Conservation (phyloP, 1,139 yeast species). For the Hansenula lynferdii region DNA sequence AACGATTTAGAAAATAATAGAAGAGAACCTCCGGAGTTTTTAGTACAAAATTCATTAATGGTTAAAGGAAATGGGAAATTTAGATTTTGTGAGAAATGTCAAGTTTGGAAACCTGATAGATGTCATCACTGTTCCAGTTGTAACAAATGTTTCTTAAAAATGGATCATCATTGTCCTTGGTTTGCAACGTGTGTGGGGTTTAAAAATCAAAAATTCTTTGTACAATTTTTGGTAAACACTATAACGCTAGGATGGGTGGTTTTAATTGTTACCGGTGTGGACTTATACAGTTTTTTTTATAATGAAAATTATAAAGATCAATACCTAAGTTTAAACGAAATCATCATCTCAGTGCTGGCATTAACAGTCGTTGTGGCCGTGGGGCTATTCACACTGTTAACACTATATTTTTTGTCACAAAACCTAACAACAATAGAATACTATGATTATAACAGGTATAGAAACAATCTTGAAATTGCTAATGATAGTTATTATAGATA, state of each 20-base stretch:
- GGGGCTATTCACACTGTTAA: conserved; percentile 51
- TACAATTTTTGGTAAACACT: conserved; percentile 66
- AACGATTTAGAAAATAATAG: conserved; percentile 24
- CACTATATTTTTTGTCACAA: conserved; percentile 50
- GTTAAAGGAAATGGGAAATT: conserved; percentile 38
- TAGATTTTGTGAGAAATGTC: conserved; percentile 68
- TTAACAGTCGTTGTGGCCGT: conserved; percentile 63
- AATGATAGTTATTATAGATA: conserved; percentile 34
- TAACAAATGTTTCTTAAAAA: conserved; percentile 61
- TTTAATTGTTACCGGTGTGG: conserved; percentile 32
- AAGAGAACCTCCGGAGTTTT: conserved; percentile 34
- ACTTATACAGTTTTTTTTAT: conserved; percentile 48
- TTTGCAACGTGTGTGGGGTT: conserved; percentile 86
- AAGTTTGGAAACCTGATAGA: conserved; percentile 90
- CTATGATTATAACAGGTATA: conserved; percentile 54
- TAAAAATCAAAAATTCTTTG: conserved; percentile 70
- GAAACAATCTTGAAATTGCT: conserved; percentile 38
- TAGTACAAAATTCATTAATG: conserved; percentile 30
- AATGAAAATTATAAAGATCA: conserved; percentile 34
- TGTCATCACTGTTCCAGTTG: conserved; percentile 85
- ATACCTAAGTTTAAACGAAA: conserved; percentile 52
- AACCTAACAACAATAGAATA: conserved; percentile 84
- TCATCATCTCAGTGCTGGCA: conserved; percentile 55
- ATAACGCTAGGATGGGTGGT: conserved; percentile 43
- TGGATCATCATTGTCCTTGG: conserved; percentile 99